Conservation (phyloP, 371 early-diverging fungal genomes). For the Neoconidiobolus thromboides region DNA sequence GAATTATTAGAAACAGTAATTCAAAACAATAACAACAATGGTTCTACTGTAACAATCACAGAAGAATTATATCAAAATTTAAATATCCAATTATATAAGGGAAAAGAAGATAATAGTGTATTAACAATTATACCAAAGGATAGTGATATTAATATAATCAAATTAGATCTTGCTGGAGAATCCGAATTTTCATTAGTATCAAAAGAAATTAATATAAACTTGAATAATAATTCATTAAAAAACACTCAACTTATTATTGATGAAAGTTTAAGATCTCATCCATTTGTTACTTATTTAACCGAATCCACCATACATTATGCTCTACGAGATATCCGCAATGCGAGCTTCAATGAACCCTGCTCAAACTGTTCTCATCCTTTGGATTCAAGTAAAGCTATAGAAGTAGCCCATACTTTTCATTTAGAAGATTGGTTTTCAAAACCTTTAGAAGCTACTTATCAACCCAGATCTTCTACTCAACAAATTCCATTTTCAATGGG, state of each 20-base stretch:
- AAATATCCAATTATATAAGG: too few relatives aligned
- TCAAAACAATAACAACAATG: not conserved
- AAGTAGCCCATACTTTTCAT: conserved; percentile 79
- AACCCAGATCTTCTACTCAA: conserved; percentile 10
- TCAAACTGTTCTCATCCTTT: conserved; percentile 19
- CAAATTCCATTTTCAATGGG: conserved; percentile 61
- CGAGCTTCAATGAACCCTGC: conserved; percentile 42
- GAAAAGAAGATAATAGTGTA: too few relatives aligned
- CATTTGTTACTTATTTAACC: not conserved
- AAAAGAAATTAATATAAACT: not conserved
- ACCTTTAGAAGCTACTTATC: conserved; percentile 36
- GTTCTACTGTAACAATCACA: not conserved
- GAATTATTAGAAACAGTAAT: not conserved
- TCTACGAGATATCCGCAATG: conserved; percentile 30
- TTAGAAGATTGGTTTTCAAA: conserved; percentile 73
- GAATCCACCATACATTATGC: not conserved
- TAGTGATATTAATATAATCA: too few relatives aligned
- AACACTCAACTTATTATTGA: not conserved
- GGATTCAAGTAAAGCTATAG: conserved; percentile 43
- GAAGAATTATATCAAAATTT: too few relatives aligned
- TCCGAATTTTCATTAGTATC: too few relatives aligned
- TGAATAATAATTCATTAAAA: not conserved
- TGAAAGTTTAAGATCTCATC: not conserved
- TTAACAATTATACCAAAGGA: too few relatives aligned
- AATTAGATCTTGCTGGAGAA: not conserved